Evolutionary conservation across 352 stramenopile species (phyloP), one percentile per base, ranked within the genome.

Genomic region (Globisporangium canariense): DNA sequence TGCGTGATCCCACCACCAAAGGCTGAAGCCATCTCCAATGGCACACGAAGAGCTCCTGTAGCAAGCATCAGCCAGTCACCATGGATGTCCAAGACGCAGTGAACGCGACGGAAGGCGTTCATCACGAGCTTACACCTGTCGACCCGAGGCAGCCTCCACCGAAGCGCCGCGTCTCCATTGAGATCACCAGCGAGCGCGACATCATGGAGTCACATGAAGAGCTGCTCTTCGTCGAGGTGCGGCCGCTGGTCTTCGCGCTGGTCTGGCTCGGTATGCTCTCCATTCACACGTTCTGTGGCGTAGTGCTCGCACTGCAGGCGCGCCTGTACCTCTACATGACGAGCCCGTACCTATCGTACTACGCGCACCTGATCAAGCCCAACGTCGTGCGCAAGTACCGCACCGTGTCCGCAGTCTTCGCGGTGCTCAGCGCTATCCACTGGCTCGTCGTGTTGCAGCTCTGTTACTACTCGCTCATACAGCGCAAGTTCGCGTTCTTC

Each of bases 241-340:
- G 65, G 9, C 60, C 65, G 4, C 22, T 38, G 13, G 28, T 50
- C 11, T 71, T 71, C 41, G 60, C 60, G 6, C 25, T 54, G 43
- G 30, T 70, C 18, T 78, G 71, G 71, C 4, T 67, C 25, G 50
- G 59, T n/a, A 76, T 76, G 43, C 28, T 78, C n/a, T 8, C 14
- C 9, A 62, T 75, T 28, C 68, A 76, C 52, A 18, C 55, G 1
- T 49, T 55, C 30, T 75, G 68, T 45, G 65, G 61, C 11, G 38
- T 34, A 1, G 62, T 65, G 18, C 60, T 79, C 11, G 61, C 73
- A 10, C 71, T 74, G 0, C 58, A 72, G 18, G 59, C 67, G 1
- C 38, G 60, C 2, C 65, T 74, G 3, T 75, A 77, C 32, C 30
- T 66, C 22, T 77, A 71, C 49, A 55, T 79, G n/a, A 56, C 67